Evolutionary conservation across 495 filamentous ascomycete genomes (phyloP), one percentile per base, ranked within the genome.

Genomic region (Annulohypoxylon moriforme): DNA sequence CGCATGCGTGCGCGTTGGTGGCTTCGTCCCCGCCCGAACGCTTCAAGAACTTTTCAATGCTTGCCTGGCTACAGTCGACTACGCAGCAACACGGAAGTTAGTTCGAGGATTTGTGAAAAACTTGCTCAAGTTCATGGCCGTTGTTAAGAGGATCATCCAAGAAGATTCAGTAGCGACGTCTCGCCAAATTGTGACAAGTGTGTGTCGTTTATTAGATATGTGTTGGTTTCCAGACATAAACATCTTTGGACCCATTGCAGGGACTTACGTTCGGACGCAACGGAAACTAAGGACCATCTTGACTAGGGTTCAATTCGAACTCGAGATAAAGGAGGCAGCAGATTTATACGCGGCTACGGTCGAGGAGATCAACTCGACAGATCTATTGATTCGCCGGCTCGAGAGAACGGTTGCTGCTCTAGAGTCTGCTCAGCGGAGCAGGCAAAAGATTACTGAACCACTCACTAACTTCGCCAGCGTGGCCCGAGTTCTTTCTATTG

Each of bases 41-140:
- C 38, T 84, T 4, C 65, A 75, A n/a, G 63, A 77, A 31, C 67
- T 84, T 13, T 68, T 83, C 16, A 72, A 68, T 16, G 68, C 70
- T 18, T 81, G 79, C 64, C 52, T 82, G 34, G 38, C 40, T 5
- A 50, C 63, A 3, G 34, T 77, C 3, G 77, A 83, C 59, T 69
- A 60, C 29, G 25, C 40, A 3, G 77, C 73, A 8, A 76, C 69
- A 22, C 75, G 74, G 27, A 47, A 74, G 20, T 42, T 82, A 3
- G 52, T 80, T 11, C 67, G 38, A 5, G 79, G 79, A 0, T 68
- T 81, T 16, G 55, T 71, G 36, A 61, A 74, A 13, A 74, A 81
- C 40, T 52, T 78, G 25, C 38, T 31, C 0, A 31, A 31, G 56
- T 64, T 74, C 49, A 44, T 34, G 38, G 36, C 1, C 11, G 7